A percentile compares a stretch with the other conserved stretches of the same genome.
These are phyloP conservation scores for Furcasterigmium furcatum DNA, from an alignment of 2,329 filamentous ascomycete genomes.

Conservation along the genomic window DNA sequence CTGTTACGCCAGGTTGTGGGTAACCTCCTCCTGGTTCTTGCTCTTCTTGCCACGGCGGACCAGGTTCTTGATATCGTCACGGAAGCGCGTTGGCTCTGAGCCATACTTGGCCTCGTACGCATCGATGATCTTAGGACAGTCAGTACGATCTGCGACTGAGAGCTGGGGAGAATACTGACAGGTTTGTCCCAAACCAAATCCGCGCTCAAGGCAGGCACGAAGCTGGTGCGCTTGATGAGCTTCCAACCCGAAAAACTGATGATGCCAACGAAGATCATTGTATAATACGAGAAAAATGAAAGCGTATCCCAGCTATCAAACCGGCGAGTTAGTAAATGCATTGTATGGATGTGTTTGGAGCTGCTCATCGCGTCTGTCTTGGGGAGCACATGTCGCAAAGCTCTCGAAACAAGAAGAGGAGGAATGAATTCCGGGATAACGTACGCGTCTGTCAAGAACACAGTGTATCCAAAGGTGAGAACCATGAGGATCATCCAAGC, in stretches of 20 bases:
- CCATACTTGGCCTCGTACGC: slow-evolving; percentile 52
- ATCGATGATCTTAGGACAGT: too few species aligned
- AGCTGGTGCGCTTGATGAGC: slow-evolving; percentile 54
- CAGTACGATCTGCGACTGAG: too few species aligned
- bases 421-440: not conserved
- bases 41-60: slow-evolving; percentile 30
- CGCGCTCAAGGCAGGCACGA: slow-evolving; percentile 48
- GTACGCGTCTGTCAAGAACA: not conserved
- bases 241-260: slow-evolving; percentile 61
- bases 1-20: not conserved
- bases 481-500: slow-evolving; percentile 38
- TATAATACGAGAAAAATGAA: slow-evolving; percentile 51
- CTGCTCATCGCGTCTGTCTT: too few species aligned
- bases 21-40: slow-evolving; percentile 7
- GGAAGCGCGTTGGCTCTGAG: slow-evolving; percentile 48
- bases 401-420: too few species aligned
- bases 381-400: not conserved
- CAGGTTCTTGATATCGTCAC: slow-evolving; percentile 48
- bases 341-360: too few species aligned
- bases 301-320: slow-evolving; percentile 40
- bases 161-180: too few species aligned
- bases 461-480: slow-evolving; percentile 18
- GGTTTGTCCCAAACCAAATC: slow-evolving; percentile 62
- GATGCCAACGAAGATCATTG: slow-evolving; percentile 51
- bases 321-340: too few species aligned